Conservation (phyloP, 768 basidiomycete genomes). For the Mycena galericulata region DNA sequence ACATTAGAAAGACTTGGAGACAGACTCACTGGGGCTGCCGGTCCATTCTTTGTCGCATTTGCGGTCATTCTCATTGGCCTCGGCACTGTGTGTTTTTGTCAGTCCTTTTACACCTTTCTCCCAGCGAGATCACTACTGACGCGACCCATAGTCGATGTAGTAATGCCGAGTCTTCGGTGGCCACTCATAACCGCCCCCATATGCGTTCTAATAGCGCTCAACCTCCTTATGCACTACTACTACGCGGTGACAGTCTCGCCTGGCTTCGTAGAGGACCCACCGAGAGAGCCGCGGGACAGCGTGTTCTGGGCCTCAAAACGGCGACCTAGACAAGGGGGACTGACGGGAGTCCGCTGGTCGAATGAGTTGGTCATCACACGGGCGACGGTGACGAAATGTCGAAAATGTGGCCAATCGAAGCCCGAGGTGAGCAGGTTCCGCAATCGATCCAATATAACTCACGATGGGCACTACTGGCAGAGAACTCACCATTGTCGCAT, state of each 20-base stretch:
- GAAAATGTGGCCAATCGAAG: conserved; percentile 73
- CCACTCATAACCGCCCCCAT: conserved; percentile 72
- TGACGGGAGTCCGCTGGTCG: conserved; percentile 64
- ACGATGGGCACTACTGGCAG: conserved; percentile 56
- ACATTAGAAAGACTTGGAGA: conserved; percentile 81
- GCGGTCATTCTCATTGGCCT: conserved; percentile 77
- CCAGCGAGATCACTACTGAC: neutral
- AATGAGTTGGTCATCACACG: conserved; percentile 60
- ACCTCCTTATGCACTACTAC: conserved; percentile 88
- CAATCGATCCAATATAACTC: neutral
- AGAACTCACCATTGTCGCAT: conserved; percentile 94
- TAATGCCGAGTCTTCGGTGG: conserved; percentile 72
- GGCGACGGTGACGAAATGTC: conserved; percentile 70
- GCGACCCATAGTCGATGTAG: conserved; percentile 75
- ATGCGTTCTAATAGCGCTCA: conserved; percentile 81
- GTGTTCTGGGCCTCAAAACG: conserved; percentile 67
- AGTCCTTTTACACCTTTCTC: conserved; percentile 46
- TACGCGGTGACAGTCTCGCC: conserved; percentile 84
- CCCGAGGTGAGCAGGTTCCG: conserved; percentile 67
- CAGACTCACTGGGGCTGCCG: conserved; percentile 88
- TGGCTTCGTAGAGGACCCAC: conserved; percentile 78
- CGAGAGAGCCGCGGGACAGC: conserved; percentile 51
- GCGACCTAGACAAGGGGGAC: conserved; percentile 38
- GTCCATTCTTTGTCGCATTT: conserved; percentile 89
- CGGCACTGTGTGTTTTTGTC: conserved; percentile 86